These are phyloP conservation scores for Brettanomyces anomalus DNA, from an alignment of 805 yeast species.

Conservation along the genomic window DNA sequence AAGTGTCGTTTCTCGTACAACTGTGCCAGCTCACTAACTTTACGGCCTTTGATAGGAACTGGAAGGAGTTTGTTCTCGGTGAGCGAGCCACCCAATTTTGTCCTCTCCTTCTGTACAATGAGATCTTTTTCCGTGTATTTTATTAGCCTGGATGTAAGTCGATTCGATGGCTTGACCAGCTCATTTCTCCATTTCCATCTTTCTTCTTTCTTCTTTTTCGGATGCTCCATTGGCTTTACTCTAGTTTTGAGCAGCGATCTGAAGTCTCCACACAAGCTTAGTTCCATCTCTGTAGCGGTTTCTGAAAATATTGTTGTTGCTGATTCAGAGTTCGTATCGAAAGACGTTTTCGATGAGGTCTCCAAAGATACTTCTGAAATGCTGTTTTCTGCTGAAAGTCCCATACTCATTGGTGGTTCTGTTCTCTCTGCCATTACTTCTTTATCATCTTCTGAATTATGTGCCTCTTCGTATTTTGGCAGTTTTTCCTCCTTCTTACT, in stretches of 20 bases:
- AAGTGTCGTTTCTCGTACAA: conserved; percentile 39
- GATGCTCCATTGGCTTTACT: not conserved
- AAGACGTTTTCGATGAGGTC: too few species aligned
- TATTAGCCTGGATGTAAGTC: conserved; percentile 16
- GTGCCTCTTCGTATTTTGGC: not conserved
- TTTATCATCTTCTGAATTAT: too few species aligned
- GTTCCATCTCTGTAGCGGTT: too few species aligned
- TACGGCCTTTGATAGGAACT: conserved; percentile 36
- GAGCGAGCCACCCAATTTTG: conserved; percentile 4
- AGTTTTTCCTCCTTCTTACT: not conserved
- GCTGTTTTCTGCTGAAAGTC: not conserved
- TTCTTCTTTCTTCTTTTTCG: conserved; percentile 6
- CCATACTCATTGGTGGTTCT: not conserved
- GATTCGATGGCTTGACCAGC: conserved; percentile 19
- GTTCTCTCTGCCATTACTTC: not conserved
- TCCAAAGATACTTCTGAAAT: too few species aligned
- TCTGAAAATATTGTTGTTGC: too few species aligned
- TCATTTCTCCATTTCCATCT: conserved; percentile 8
- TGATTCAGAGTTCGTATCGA: too few species aligned
- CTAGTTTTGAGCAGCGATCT: not conserved
- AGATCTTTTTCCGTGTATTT: conserved; percentile 26
- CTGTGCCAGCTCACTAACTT: conserved; percentile 42
- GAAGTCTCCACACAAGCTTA: not conserved
- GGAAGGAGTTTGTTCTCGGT: conserved; percentile 9
- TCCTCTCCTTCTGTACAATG: conserved; percentile 15